phyloP scores from a whole-genome alignment of 2,329 filamentous ascomycete species.

The Aureobasidium musti region DNA sequence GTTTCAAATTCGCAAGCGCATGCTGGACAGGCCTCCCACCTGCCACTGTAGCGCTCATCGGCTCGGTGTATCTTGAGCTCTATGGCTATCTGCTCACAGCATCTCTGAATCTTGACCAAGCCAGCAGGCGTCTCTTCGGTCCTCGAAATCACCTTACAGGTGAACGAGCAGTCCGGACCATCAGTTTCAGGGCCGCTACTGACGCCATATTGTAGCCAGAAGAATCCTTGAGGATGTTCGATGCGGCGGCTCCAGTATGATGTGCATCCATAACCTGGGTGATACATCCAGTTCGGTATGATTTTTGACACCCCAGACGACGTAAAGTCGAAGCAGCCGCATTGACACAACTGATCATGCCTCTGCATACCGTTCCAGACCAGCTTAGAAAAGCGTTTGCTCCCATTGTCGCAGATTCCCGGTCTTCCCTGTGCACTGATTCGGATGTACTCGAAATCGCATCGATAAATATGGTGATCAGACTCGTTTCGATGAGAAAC shows the following conservation, averaged over 20 bases:
- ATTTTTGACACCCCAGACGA: background rate
- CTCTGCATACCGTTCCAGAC: background rate
- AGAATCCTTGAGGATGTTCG: background rate
- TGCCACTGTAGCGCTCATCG: background rate
- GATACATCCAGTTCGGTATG: background rate
- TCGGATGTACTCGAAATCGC: background rate
- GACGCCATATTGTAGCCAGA: slow-evolving; percentile 1
- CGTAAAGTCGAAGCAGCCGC: background rate
- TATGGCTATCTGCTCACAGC: background rate
- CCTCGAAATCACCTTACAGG: background rate
- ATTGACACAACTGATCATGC: background rate
- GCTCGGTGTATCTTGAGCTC: background rate
- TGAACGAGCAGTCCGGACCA: background rate
- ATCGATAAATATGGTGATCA: background rate
- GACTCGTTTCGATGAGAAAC: background rate
- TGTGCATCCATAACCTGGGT: background rate
- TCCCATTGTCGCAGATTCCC: background rate
- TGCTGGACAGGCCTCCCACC: background rate
- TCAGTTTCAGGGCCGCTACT: background rate
- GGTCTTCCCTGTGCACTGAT: background rate
- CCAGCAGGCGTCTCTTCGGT: background rate
- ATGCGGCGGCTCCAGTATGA: slow-evolving; percentile 1
- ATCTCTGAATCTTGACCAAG: background rate
- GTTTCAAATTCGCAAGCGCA: background rate
- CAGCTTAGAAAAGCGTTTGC: background rate